Conservation (phyloP, 2,329 filamentous ascomycete species). For the Fusarium sarcochroum region DNA sequence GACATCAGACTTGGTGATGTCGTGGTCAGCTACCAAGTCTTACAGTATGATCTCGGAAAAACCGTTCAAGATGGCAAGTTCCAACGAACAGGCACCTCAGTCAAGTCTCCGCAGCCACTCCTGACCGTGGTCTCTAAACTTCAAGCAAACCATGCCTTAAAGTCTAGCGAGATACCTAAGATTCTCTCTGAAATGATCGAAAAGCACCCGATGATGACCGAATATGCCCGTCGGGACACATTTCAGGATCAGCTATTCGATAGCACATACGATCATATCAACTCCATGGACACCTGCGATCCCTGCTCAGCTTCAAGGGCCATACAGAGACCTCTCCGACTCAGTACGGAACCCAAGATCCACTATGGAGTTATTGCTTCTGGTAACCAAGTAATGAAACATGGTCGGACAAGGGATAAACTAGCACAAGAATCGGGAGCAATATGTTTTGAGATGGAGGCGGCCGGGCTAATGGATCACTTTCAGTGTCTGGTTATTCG, state of each 20-base stretch:
- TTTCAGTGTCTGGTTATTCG: slow-evolving; percentile 52
- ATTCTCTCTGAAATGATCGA: slow-evolving; percentile 11
- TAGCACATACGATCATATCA: neutral
- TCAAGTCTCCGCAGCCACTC: neutral
- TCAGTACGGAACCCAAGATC: slow-evolving; percentile 1
- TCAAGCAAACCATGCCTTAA: slow-evolving; percentile 14
- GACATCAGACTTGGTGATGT: slow-evolving; percentile 41
- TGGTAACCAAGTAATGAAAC: slow-evolving; percentile 54
- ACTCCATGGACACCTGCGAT: neutral
- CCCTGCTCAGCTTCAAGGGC: neutral
- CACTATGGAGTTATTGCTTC: slow-evolving; percentile 47
- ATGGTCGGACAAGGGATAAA: slow-evolving; percentile 48
- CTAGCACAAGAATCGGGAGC: slow-evolving; percentile 24
- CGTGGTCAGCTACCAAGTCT: slow-evolving; percentile 33
- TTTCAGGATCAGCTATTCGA: slow-evolving; percentile 12
- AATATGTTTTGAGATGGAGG: slow-evolving; percentile 49
- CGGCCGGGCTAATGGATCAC: slow-evolving; percentile 35
- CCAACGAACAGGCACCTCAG: slow-evolving; percentile 16
- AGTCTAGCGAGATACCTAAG: neutral
- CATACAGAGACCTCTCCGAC: neutral
- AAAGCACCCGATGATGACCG: neutral
- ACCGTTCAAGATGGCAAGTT: slow-evolving; percentile 10
- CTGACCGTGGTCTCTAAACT: slow-evolving; percentile 21
- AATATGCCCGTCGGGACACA: neutral
- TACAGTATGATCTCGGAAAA: slow-evolving; percentile 43